Base-by-base conservation (phyloP, 805 yeast species). In the Candida argentea region DNA sequence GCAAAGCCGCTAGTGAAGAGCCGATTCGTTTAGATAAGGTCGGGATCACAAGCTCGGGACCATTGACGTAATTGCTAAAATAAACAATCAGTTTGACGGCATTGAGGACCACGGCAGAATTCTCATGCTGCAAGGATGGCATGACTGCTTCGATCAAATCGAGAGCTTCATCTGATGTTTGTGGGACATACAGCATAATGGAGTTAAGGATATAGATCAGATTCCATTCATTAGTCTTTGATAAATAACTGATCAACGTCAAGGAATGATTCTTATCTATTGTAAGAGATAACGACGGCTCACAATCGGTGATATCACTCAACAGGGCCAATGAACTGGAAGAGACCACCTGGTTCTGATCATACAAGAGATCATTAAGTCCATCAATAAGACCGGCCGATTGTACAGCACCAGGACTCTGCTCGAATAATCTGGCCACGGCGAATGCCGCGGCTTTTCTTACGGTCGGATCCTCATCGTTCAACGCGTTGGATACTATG, bases 91-190 rank as follows among this genome's bases (percentile, higher is more conserved):
- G 72, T 35, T 85, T 76, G 30, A 83, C 59, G 0, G 94, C 65
- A 40, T 83, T 86, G 33, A 86, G 50, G 0, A 81, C 89, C 7
- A 87, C 91, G 0, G 91, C 68, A 0, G 94, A 62, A 50, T 83
- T 86, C 11, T 76, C 77, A 47, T 83, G 93, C 43, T 76, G 93
- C 14, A 89, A 55, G 22, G 76, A 71, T 0, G 95, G 86, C 5
- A 79, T 48, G 3, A 73, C 60, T 9, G 66, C 56, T 21, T 80
- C 89, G 14, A 84, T 72, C 42, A 87, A 44, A 4, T 61, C 60
- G 24, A 70, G 53, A 0, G 94, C 85, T 21, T 80, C 89, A 2
- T 59, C 61, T n/a, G 72, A 57, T 0, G 67, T 58, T 36, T 76
- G 73, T 2, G 97, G 96, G 2, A 78, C 78, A 48, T 66, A 83